Evolutionary conservation across 192 early-diverging fungal genomes (phyloP).

Genomic region (Kappamyces sp.): DNA sequence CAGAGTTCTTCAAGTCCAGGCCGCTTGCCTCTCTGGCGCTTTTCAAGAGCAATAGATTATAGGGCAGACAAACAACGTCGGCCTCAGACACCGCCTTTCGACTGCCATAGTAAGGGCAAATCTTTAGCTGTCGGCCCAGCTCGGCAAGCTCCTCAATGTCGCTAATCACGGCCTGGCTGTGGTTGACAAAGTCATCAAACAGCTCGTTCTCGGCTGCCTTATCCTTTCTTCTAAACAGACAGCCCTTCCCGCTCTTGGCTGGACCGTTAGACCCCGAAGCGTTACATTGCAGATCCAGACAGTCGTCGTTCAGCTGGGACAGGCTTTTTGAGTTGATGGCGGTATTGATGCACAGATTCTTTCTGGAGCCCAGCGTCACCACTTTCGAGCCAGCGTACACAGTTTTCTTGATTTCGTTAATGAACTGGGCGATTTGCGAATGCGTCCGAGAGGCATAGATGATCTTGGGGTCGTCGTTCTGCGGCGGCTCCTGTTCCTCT

Average conservation of each 20-base stretch:
- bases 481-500: too few relatives aligned
- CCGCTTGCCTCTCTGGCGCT: conserved; percentile 69
- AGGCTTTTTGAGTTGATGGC: too few relatives aligned
- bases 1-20: conserved; percentile 59
- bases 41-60: conserved; percentile 74
- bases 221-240: conserved; percentile 41
- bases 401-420: conserved; percentile 79
- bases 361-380: conserved; percentile 75
- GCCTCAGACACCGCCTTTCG: conserved; percentile 48
- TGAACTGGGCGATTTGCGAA: conserved; percentile 87
- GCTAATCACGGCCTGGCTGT: conserved; percentile 18
- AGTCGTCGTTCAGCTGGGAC: conserved; percentile 69
- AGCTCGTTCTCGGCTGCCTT: neutral
- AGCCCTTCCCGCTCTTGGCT: conserved; percentile 39
- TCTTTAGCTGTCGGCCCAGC: conserved; percentile 48
- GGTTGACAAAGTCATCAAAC: conserved; percentile 4
- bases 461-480: conserved; percentile 46
- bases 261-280: neutral
- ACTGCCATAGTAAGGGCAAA: conserved; percentile 84
- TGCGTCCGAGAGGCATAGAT: conserved; percentile 62
- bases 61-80: conserved; percentile 82
- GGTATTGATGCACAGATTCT: conserved; percentile 75
- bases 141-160: conserved; percentile 86
- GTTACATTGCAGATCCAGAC: conserved; percentile 78
- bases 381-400: conserved; percentile 50